Evolutionary conservation across 139 green algal genomes (phyloP).

Genomic region (Chlamydomonas schloesseri): DNA sequence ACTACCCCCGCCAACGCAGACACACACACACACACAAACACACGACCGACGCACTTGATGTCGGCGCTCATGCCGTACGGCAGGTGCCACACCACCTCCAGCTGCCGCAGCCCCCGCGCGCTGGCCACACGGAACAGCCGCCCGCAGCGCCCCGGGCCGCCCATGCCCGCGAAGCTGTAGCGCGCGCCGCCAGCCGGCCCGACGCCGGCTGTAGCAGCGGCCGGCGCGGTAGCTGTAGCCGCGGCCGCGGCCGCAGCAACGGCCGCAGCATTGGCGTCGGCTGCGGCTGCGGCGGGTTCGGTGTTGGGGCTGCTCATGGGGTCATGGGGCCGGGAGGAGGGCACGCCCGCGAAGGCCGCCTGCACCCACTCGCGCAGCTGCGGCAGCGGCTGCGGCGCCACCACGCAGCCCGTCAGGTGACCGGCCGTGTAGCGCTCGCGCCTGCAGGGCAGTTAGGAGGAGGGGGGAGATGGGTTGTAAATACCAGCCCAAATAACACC

Average conservation of each 20-base stretch:
- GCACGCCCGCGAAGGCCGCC: slow-evolving; percentile 51
- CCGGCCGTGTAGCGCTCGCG: slow-evolving; percentile 37
- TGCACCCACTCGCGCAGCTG: slow-evolving; percentile 42
- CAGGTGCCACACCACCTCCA: slow-evolving; percentile 68
- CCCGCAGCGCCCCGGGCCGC: background rate
- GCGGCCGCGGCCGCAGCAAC: background rate
- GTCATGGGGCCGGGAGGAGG: no score
- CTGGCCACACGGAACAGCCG: slow-evolving; percentile 47
- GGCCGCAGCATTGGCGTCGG: background rate
- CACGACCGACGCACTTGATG: slow-evolving; percentile 26
- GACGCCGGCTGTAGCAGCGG: background rate
- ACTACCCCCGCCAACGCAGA: no score
- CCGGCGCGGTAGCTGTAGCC: background rate
- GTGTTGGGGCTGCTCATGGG: background rate
- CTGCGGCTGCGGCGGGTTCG: background rate
- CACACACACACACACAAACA: no score
- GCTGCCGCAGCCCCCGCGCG: slow-evolving; percentile 59
- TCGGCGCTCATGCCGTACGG: slow-evolving; percentile 50
- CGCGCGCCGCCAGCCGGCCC: background rate
- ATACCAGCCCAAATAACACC: no score
- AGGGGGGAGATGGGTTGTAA: no score
- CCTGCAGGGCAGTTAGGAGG: no score
- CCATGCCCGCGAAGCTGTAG: slow-evolving; percentile 11
- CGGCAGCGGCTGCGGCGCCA: slow-evolving; percentile 53
- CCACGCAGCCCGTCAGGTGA: slow-evolving; percentile 43